These are phyloP conservation scores for Dalechampia spathulata DNA, from an alignment of 441 rosid genomes.

Conservation along the genomic window DNA sequence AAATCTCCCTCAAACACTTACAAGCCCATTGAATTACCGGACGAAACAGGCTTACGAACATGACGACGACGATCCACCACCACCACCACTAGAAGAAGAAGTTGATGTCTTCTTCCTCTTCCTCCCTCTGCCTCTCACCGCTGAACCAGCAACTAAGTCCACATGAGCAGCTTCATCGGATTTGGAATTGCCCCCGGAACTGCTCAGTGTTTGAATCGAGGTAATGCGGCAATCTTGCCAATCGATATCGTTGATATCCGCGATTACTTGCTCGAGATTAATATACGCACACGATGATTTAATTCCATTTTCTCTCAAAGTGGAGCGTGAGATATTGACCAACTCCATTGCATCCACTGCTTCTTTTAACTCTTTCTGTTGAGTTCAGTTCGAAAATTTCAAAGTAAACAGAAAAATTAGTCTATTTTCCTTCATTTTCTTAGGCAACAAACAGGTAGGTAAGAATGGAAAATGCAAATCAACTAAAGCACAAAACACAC, in stretches of 20 bases:
- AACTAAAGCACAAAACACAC: too few species aligned
- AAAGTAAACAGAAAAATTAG: background rate
- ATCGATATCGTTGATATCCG: constrained; percentile 38
- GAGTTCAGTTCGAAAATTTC: background rate
- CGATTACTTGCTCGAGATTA: constrained; percentile 31
- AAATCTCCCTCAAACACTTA: too few species aligned
- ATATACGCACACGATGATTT: constrained; percentile 6
- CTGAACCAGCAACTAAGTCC: background rate
- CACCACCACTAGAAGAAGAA: too few species aligned
- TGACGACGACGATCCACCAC: too few species aligned
- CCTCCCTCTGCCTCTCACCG: background rate
- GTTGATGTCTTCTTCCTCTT: background rate
- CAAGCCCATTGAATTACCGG: too few species aligned
- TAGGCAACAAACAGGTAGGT: too few species aligned
- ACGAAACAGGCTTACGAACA: too few species aligned
- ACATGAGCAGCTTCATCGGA: background rate
- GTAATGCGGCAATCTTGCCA: constrained; percentile 70
- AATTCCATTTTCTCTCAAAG: constrained; percentile 31
- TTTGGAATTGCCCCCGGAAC: background rate
- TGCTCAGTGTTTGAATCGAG: constrained; percentile 30
- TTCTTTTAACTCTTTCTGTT: constrained; percentile 34
- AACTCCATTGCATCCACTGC: constrained; percentile 41
- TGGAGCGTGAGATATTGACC: constrained; percentile 60
- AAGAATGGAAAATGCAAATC: background rate
- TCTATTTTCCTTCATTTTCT: too few species aligned